These are phyloP conservation scores for Setomelanomma holmii DNA, from an alignment of 2,329 filamentous ascomycete genomes.

Conservation along the genomic window DNA sequence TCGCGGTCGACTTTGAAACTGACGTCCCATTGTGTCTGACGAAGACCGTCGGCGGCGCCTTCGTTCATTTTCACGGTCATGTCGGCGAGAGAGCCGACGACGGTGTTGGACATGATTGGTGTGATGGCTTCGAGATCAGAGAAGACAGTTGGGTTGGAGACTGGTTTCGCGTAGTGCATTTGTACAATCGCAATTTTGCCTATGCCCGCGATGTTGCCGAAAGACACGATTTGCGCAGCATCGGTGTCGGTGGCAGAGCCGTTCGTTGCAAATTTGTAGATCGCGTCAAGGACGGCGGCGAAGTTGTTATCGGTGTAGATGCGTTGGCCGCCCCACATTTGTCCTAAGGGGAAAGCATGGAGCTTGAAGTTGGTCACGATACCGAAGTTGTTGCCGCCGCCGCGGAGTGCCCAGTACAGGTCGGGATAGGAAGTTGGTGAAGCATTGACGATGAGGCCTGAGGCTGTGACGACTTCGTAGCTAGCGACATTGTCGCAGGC, in stretches of 20 bases:
- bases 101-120: conserved; percentile 27
- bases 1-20: conserved; percentile 35
- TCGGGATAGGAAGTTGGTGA: conserved; percentile 40
- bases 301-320: conserved; percentile 11
- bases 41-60: conserved; percentile 22
- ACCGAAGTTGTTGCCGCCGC: conserved; percentile 43
- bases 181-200: conserved; percentile 32
- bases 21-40: conserved; percentile 38
- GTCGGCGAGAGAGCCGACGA: conserved; percentile 26
- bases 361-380: conserved; percentile 40
- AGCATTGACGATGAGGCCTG: background rate
- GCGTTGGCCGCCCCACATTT: conserved; percentile 29
- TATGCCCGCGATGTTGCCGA: conserved; percentile 9
- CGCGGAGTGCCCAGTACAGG: conserved; percentile 47
- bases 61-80: conserved; percentile 23
- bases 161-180: conserved; percentile 32
- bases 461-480: conserved; percentile 45
- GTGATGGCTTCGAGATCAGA: conserved; percentile 31
- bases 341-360: conserved; percentile 20
- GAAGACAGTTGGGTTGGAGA: conserved; percentile 33
- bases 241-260: conserved; percentile 26
- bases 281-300: conserved; percentile 19
- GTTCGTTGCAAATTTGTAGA: conserved; percentile 14
- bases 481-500: conserved; percentile 40
- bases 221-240: conserved; percentile 31